Percentiles rank a stretch among this genome's conserved stretches.
These are phyloP conservation scores for Cyberlindnera maclurae DNA, from an alignment of 805 yeast genomes.

Conservation along the genomic window DNA sequence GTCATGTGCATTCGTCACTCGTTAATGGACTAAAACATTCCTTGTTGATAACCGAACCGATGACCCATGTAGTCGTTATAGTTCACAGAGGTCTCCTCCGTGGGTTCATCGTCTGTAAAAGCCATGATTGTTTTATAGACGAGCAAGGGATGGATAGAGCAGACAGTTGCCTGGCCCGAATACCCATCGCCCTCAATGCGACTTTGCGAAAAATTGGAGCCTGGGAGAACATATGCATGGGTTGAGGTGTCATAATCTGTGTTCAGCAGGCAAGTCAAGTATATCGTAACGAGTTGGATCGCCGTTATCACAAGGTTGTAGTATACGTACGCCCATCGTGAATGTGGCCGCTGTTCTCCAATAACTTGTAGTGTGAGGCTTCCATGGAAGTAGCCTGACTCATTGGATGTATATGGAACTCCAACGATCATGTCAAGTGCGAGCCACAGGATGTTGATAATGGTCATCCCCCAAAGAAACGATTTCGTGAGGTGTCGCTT, in stretches of 20 bases:
- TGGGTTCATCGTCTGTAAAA: conserved; percentile 5
- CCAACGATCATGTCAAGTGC: conserved; percentile 31
- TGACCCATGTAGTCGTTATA: conserved; percentile 12
- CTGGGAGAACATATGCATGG: conserved; percentile 23
- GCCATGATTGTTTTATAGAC: conserved; percentile 21
- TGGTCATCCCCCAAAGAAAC: conserved; percentile 21
- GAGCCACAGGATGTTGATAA: conserved; percentile 23
- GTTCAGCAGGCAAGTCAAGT: conserved; percentile 27
- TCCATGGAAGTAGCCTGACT: conserved; percentile 25
- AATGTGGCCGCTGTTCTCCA: conserved; percentile 36
- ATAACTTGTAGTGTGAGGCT: conserved; percentile 36
- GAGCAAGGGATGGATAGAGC: conserved; percentile 28
- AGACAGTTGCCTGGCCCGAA: conserved; percentile 34
- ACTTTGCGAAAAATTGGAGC: conserved; percentile 18
- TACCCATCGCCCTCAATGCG: conserved; percentile 34
- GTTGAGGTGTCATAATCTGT: conserved; percentile 21
- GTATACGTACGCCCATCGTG: conserved; percentile 20
- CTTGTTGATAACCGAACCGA: conserved; percentile 3
- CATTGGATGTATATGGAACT: conserved; percentile 10
- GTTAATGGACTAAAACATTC: too few relatives aligned
- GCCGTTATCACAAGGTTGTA: conserved; percentile 27
- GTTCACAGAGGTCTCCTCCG: not conserved
- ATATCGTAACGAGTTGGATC: conserved; percentile 25
- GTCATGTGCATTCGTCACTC: not conserved
- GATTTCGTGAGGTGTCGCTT: conserved; percentile 25